A percentile compares a stretch with the other conserved stretches of the same genome.
These are phyloP conservation scores for Botrytis galanthina DNA, from an alignment of 2,329 filamentous ascomycete genomes.

Conservation along the genomic window DNA sequence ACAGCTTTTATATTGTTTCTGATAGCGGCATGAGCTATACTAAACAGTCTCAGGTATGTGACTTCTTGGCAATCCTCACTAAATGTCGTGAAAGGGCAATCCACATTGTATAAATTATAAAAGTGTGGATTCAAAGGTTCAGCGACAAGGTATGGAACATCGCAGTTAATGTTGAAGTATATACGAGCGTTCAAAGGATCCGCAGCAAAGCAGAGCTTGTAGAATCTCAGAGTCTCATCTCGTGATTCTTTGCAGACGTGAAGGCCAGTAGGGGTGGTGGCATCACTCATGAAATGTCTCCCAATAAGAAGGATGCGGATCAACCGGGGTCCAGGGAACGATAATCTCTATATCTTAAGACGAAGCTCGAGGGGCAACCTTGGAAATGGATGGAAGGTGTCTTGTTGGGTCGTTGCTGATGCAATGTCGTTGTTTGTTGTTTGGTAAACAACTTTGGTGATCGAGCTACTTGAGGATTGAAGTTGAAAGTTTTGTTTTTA, in stretches of 20 bases:
- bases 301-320: background rate
- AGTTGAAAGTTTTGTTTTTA: background rate
- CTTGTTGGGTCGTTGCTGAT: background rate
- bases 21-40: background rate
- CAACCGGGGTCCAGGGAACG: background rate
- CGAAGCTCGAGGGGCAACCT: background rate
- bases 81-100: background rate
- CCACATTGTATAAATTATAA: fast-evolving
- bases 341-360: background rate
- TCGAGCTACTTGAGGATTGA: background rate
- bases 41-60: background rate
- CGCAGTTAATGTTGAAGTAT: background rate
- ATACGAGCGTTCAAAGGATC: background rate
- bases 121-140: background rate
- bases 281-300: background rate
- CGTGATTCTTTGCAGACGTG: constrained; percentile 5
- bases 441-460: background rate
- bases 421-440: background rate
- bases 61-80: no score
- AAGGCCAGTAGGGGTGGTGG: background rate
- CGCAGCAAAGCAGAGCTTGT: background rate
- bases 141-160: background rate
- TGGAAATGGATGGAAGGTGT: background rate
- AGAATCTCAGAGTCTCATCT: background rate
- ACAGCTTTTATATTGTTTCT: background rate